These are phyloP conservation scores for Marchantia polymorpha DNA, from an alignment of 225 moss, liverwort and hornwort species.

Conservation along the genomic window DNA sequence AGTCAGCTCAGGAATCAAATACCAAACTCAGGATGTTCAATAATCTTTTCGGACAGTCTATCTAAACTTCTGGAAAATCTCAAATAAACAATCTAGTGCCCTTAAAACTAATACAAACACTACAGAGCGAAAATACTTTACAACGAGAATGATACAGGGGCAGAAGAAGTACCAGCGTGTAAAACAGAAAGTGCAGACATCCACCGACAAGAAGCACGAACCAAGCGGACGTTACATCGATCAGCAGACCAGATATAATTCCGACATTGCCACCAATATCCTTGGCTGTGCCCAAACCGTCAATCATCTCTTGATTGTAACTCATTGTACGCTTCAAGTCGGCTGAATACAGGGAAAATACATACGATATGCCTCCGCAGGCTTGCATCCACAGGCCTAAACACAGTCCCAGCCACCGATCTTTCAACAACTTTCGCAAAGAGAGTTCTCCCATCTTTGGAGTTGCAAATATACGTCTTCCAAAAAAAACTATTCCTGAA, in stretches of 20 bases:
- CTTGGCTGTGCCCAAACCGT: constrained; percentile 90
- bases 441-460: constrained; percentile 28
- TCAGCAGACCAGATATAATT: constrained; percentile 89
- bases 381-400: constrained; percentile 99
- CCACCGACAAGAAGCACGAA: constrained; percentile 96
- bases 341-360: constrained; percentile 89
- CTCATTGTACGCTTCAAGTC: constrained; percentile 79
- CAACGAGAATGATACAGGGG: neutral
- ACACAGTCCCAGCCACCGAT: constrained; percentile 90
- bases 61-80: neutral
- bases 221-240: constrained; percentile 93
- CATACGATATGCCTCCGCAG: constrained; percentile 95
- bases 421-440: constrained; percentile 55
- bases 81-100: neutral
- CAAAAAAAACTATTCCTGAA: neutral
- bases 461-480: neutral
- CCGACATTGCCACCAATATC: constrained; percentile 97
- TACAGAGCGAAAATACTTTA: neutral
- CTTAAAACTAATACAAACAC: no score
- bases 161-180: constrained; percentile 59
- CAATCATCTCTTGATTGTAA: constrained; percentile 97
- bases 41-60: neutral
- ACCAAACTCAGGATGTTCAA: neutral
- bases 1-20: neutral
- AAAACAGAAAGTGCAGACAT: constrained; percentile 79